Conservation (phyloP, 2,329 filamentous ascomycete genomes). For the Colletotrichum phormii region DNA sequence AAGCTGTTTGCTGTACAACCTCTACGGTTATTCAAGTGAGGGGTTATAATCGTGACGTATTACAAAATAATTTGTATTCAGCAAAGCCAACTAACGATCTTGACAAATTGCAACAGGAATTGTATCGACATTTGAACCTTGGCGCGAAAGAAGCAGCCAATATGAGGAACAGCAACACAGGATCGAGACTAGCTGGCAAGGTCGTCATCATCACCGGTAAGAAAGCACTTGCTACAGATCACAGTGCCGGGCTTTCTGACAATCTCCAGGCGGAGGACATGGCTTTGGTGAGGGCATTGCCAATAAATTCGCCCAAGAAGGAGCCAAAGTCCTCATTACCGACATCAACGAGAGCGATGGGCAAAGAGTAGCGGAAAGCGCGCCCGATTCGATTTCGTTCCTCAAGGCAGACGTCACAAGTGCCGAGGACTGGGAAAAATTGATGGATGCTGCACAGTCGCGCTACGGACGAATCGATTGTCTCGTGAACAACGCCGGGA, state of each 20-base stretch:
- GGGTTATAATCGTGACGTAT: background rate
- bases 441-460: slow-evolving; percentile 58
- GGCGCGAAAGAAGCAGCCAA: background rate
- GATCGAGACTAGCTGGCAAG: slow-evolving; percentile 24
- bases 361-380: slow-evolving; percentile 52
- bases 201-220: slow-evolving; percentile 23
- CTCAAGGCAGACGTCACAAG: slow-evolving; percentile 62
- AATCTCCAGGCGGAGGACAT: slow-evolving; percentile 19
- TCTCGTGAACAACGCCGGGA: slow-evolving; percentile 72
- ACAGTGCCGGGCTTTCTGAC: background rate
- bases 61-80: background rate
- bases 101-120: background rate
- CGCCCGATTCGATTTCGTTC: slow-evolving; percentile 49
- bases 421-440: slow-evolving; percentile 62
- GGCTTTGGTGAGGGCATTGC: slow-evolving; percentile 75
- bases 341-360: slow-evolving; percentile 69
- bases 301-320: slow-evolving; percentile 68
- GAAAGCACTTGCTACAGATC: background rate
- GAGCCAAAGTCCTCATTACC: slow-evolving; percentile 70
- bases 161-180: slow-evolving; percentile 4
- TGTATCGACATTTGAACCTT: background rate
- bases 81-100: background rate
- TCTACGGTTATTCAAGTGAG: background rate
- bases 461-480: slow-evolving; percentile 66
- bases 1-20: background rate